Evolutionary conservation across 176 grass and related monocot species (phyloP).

Genomic region (Cymbopogon citratus): DNA sequence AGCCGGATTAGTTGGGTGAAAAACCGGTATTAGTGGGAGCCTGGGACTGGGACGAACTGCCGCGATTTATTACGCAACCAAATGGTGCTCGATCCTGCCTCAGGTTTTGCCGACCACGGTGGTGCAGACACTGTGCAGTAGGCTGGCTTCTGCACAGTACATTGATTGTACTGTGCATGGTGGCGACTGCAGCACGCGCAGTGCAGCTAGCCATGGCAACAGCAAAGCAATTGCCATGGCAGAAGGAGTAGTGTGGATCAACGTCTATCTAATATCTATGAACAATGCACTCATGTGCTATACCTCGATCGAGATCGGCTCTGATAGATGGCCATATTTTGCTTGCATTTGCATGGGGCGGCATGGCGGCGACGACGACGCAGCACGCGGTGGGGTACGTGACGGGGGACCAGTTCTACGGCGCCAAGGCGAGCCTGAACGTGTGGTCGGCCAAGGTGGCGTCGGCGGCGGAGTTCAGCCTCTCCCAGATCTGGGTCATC

Average conservation of each 20-base stretch:
- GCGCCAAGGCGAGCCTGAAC: slow-evolving; percentile 89
- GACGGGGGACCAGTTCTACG: slow-evolving; percentile 82
- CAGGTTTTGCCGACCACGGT: neutral
- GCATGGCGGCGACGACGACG: neutral
- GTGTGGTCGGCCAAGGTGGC: slow-evolving; percentile 75
- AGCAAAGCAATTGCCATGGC: neutral
- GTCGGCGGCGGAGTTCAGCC: slow-evolving; percentile 78
- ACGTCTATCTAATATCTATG: neutral
- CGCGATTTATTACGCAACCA: slow-evolving; percentile 22
- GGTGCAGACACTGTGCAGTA: neutral
- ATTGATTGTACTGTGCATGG: slow-evolving; percentile 32
- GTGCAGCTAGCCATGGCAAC: neutral
- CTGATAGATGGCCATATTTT: neutral
- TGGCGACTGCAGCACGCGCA: neutral
- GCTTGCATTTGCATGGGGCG: neutral
- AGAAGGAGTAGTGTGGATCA: neutral
- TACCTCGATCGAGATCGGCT: neutral
- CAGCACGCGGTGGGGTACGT: slow-evolving; percentile 97
- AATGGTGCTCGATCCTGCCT: neutral
- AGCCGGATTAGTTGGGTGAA: slow-evolving; percentile 10
- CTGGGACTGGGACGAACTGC: slow-evolving; percentile 27
- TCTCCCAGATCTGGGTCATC: slow-evolving; percentile 98
- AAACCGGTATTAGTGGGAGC: neutral
- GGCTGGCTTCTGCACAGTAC: neutral
- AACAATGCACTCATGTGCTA: no score